Evolutionary conservation across 192 early-diverging fungal genomes (phyloP).

Genomic region (Funneliformis geosporum): DNA sequence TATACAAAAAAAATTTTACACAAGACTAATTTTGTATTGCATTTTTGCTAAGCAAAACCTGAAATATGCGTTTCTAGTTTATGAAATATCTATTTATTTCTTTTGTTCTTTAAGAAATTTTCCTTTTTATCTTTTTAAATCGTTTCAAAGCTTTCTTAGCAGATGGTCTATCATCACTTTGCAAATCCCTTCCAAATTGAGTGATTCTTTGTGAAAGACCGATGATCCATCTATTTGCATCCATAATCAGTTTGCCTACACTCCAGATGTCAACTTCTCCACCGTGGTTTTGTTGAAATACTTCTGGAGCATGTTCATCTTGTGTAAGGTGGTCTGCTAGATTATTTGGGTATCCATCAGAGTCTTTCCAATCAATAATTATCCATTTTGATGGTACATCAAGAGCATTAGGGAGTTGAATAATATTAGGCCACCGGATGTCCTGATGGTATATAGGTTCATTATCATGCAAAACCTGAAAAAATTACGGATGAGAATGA

Average conservation of each 20-base stretch:
- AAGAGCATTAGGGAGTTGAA: not conserved
- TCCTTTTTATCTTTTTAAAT: too few relatives aligned
- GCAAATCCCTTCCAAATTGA: too few relatives aligned
- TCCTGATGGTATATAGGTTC: not conserved
- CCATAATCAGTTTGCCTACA: not conserved
- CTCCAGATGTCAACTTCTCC: not conserved
- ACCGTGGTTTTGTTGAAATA: not conserved
- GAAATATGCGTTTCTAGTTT: too few relatives aligned
- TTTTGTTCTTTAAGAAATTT: too few relatives aligned
- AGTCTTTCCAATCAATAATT: not conserved
- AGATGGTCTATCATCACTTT: too few relatives aligned
- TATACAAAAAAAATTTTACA: too few relatives aligned
- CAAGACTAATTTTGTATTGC: too few relatives aligned
- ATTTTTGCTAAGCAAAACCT: too few relatives aligned
- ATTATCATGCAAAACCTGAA: not conserved
- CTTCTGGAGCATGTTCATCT: not conserved
- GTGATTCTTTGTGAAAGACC: not conserved
- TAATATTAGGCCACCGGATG: not conserved
- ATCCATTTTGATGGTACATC: not conserved
- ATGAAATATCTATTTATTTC: too few relatives aligned
- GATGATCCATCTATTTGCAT: not conserved
- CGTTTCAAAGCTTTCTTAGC: too few relatives aligned
- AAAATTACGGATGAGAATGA: not conserved
- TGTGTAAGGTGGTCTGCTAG: not conserved
- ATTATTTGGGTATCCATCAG: not conserved